Base-by-base conservation (phyloP, 352 stramenopile species). In the Globisporangium polare region DNA sequence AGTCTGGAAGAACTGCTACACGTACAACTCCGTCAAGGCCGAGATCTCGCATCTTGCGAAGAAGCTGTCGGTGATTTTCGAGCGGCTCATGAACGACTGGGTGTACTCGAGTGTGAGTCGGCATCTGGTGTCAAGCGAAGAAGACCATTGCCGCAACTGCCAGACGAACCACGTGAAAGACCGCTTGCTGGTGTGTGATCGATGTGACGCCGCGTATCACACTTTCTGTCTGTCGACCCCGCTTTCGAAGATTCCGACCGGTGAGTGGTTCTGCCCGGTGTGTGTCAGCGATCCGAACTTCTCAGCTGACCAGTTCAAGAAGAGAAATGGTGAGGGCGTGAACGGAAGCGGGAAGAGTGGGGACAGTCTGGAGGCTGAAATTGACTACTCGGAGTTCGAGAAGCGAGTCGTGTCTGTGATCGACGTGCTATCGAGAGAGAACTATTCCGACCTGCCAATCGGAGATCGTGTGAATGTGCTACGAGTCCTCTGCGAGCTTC, bases 1-100 rank as follows among this genome's bases (percentile, higher is more conserved):
- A 18, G 82, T 95, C 17, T 94, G 83, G 84, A 94, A 85, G 72
- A 95, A 95, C 39, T 95, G 86, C 51, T 92, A 85, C 62, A 72
- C 81, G 26, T 95, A 90, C 74, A 95, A 95, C 51, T 92, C 83
- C 26, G 53, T 88, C 51, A 88, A 89, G 67, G 82, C 86, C 0
- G 83, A 91, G 60, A 95, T 95, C 43, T 92, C 83, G 0, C 72
- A 73, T 27, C 72, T 94, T 42, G 86, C 86, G 17, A 74, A 74
- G 29, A 95, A 95, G 56, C 63, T 95, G 4, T 78, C 83, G 0
- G 77, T 80, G 8, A 86, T 91, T 39, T 94, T 94, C 56, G 77
- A 92, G 18, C 80, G 86, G 1, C 62, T 95, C 18, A 89, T 92
- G 77, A 80, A 88, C 33, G 84, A 95, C 46, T 93, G 78, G 74